Percentiles rank a stretch among this genome's conserved stretches.
Conservation (phyloP, 352 stramenopile species). For the Globisporangium rhizosaccharum region DNA sequence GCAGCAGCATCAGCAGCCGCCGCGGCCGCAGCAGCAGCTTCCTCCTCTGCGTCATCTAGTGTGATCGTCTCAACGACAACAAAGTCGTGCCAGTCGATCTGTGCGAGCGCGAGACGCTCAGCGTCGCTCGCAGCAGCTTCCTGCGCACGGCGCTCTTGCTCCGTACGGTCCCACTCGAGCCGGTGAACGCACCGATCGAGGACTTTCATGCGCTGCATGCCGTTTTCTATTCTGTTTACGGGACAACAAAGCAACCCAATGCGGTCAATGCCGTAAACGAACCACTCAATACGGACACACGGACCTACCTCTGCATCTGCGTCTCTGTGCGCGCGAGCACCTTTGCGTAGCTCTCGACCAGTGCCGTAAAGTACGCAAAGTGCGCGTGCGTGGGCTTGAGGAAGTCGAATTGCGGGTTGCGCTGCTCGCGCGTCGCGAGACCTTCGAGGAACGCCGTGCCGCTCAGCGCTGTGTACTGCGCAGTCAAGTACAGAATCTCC, state of each 20-base stretch:
- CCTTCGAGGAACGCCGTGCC: slow-evolving; percentile 93
- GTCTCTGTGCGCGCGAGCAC: slow-evolving; percentile 72
- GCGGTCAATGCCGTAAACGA: background rate
- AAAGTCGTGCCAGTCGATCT: slow-evolving; percentile 99
- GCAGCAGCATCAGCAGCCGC: slow-evolving; percentile 19
- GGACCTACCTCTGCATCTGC: slow-evolving; percentile 55
- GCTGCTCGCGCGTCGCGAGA: slow-evolving; percentile 93
- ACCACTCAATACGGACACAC: background rate
- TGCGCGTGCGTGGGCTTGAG: slow-evolving; percentile 95
- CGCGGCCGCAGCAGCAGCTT: slow-evolving; percentile 16
- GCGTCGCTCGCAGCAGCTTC: slow-evolving; percentile 73
- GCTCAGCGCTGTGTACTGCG: slow-evolving; percentile 96
- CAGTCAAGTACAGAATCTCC: slow-evolving; percentile 98
- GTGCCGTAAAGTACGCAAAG: slow-evolving; percentile 97
- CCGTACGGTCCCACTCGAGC: slow-evolving; percentile 72
- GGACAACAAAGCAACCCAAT: background rate
- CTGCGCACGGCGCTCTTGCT: slow-evolving; percentile 66
- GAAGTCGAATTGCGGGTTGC: slow-evolving; percentile 97
- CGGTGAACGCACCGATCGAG: slow-evolving; percentile 82
- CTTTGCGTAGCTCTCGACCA: slow-evolving; percentile 96
- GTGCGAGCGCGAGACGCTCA: slow-evolving; percentile 58
- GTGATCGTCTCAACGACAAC: slow-evolving; percentile 98
- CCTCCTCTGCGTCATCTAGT: slow-evolving; percentile 90
- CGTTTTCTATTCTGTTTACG: slow-evolving; percentile 44
- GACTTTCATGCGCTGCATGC: slow-evolving; percentile 80